Evolutionary conservation across 176 grass and related monocot genomes (phyloP).

Genomic region (Puya raimondii): DNA sequence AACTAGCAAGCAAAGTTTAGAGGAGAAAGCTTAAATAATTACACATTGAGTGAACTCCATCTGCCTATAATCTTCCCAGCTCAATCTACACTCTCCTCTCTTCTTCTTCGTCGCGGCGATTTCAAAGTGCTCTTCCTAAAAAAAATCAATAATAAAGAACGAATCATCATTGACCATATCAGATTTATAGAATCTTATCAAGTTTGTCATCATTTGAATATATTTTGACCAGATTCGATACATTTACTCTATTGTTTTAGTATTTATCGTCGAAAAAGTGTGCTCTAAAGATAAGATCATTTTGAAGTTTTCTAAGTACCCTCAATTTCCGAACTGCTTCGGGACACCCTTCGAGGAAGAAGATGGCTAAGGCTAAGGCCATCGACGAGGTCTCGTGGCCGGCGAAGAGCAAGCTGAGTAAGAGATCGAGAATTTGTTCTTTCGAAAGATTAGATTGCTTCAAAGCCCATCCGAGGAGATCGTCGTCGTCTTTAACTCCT

Average conservation of each 20-base stretch:
- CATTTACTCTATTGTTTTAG: too few relatives aligned
- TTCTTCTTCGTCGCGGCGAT: conserved; percentile 48
- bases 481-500: conserved; percentile 45
- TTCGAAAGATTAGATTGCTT: conserved; percentile 56
- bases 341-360: conserved; percentile 79
- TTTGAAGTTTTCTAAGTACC: conserved; percentile 24
- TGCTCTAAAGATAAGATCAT: background rate
- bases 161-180: too few relatives aligned
- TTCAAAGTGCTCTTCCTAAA: conserved; percentile 77
- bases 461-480: conserved; percentile 81
- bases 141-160: too few relatives aligned
- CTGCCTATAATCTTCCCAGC: conserved; percentile 98
- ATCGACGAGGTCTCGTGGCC: conserved; percentile 94
- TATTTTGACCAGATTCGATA: too few relatives aligned
- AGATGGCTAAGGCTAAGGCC: conserved; percentile 75
- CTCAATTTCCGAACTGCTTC: conserved; percentile 50
- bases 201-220: too few relatives aligned
- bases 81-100: conserved; percentile 43
- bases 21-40: conserved; percentile 25
- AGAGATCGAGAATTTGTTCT: conserved; percentile 90
- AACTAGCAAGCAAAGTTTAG: background rate
- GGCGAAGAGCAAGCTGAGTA: conserved; percentile 83
- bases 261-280: too few relatives aligned
- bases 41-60: conserved; percentile 99
- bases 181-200: too few relatives aligned